These are phyloP conservation scores for Polyporus tsugae DNA, from an alignment of 1,284 basidiomycete species.

Conservation along the genomic window DNA sequence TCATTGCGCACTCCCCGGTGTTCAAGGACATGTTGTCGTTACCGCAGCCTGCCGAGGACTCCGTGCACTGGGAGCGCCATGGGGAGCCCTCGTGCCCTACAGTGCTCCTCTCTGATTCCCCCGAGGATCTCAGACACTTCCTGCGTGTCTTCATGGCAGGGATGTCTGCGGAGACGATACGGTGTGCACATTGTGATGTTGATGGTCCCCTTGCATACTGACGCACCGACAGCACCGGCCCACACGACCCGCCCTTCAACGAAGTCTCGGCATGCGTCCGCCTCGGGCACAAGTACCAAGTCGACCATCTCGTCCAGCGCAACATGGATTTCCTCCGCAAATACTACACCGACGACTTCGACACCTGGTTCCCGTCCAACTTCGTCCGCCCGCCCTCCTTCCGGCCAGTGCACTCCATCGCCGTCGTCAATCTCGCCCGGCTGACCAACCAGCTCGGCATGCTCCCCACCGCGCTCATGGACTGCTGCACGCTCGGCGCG, in stretches of 20 bases:
- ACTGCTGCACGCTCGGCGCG: constrained; percentile 30
- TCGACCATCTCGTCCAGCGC: constrained; percentile 26
- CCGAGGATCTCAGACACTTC: constrained; percentile 28
- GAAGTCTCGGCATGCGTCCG: constrained; percentile 30
- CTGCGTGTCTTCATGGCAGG: constrained; percentile 24
- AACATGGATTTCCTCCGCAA: constrained; percentile 26
- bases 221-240: constrained; percentile 16
- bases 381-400: constrained; percentile 23
- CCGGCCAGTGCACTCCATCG: constrained; percentile 24
- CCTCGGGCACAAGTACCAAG: constrained; percentile 31
- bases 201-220: not conserved
- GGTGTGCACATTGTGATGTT: constrained; percentile 8
- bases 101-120: constrained; percentile 23
- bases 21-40: constrained; percentile 25
- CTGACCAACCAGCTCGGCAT: constrained; percentile 15
- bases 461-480: constrained; percentile 32
- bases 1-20: constrained; percentile 20
- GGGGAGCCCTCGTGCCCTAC: not conserved
- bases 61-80: not conserved
- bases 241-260: constrained; percentile 21
- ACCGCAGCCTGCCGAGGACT: constrained; percentile 14
- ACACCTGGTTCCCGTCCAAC: constrained; percentile 24
- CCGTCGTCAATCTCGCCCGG: constrained; percentile 32
- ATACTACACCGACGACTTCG: constrained; percentile 29
- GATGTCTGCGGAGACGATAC: constrained; percentile 11